Evolutionary conservation across 2,329 filamentous ascomycete species (phyloP).

Genomic region (Eutypella sp.): DNA sequence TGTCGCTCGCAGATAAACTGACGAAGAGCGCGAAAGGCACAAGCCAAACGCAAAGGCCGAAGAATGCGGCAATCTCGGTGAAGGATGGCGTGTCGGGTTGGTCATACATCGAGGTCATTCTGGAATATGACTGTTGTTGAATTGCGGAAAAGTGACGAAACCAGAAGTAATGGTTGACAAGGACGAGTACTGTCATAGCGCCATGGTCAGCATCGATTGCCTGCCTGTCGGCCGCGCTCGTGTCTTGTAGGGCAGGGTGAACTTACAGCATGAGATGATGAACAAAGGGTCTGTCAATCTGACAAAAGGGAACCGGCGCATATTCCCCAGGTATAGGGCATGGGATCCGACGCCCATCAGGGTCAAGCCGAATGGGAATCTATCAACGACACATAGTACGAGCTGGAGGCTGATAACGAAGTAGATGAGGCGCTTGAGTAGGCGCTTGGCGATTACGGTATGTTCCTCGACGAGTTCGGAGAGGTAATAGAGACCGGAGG

Average conservation of each 20-base stretch:
- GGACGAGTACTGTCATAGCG: slow-evolving; percentile 70
- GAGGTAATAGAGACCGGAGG: slow-evolving; percentile 96
- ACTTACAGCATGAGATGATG: slow-evolving; percentile 71
- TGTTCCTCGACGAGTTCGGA: slow-evolving; percentile 98
- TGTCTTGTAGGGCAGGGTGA: background rate
- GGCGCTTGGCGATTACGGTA: slow-evolving; percentile 82
- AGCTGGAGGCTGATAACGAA: slow-evolving; percentile 68
- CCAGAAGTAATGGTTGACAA: slow-evolving; percentile 92
- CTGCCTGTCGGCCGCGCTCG: background rate
- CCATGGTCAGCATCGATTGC: slow-evolving; percentile 15
- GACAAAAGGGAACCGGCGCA: slow-evolving; percentile 69
- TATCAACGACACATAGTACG: slow-evolving; percentile 73
- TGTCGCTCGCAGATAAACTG: slow-evolving; percentile 87
- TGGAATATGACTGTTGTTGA: slow-evolving; percentile 52
- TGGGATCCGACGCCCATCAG: slow-evolving; percentile 75
- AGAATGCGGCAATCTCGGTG: slow-evolving; percentile 92
- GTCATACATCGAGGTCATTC: slow-evolving; percentile 58
- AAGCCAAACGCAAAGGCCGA: slow-evolving; percentile 93
- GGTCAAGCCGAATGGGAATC: slow-evolving; percentile 74
- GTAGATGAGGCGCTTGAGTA: slow-evolving; percentile 85
- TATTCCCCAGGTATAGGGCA: slow-evolving; percentile 81
- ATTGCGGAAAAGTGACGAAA: slow-evolving; percentile 81
- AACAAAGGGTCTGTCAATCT: slow-evolving; percentile 86
- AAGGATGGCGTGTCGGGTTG: slow-evolving; percentile 68
- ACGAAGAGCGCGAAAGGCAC: slow-evolving; percentile 95